These are phyloP conservation scores for Alternaria dauci DNA, from an alignment of 2,329 filamentous ascomycete species.

Conservation along the genomic window DNA sequence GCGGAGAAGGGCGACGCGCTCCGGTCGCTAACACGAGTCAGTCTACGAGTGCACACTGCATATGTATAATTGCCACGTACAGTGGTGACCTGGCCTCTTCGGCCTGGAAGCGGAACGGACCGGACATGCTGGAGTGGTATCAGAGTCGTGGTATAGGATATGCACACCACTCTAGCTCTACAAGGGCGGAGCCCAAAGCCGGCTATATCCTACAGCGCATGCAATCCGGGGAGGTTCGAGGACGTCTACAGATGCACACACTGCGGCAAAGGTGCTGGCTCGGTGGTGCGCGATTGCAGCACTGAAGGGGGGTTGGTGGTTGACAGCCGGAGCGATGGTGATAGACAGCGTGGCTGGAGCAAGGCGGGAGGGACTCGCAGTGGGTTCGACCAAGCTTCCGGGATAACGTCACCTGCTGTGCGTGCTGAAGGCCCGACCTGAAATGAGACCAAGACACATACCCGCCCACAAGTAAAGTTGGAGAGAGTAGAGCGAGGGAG, in stretches of 20 bases:
- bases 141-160: conserved; percentile 1
- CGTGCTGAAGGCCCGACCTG: conserved; percentile 3
- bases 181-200: conserved; percentile 29
- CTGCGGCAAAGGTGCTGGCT: conserved; percentile 1
- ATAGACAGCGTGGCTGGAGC: conserved; percentile 13
- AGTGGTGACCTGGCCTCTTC: conserved; percentile 50
- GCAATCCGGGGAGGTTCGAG: conserved; percentile 11
- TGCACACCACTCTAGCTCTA: conserved; percentile 11
- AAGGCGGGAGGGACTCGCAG: conserved; percentile 6
- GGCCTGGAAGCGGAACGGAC: conserved; percentile 52
- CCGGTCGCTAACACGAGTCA: conserved; percentile 38
- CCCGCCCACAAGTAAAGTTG: not conserved
- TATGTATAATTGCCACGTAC: conserved; percentile 34
- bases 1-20: conserved; percentile 36
- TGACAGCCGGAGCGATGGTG: not conserved
- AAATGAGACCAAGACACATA: not conserved
- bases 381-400: conserved; percentile 19
- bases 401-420: conserved; percentile 22
- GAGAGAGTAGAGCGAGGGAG: not conserved
- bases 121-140: conserved; percentile 44
- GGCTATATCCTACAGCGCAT: conserved; percentile 25
- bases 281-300: conserved; percentile 4
- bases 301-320: not conserved
- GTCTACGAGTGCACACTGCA: conserved; percentile 3
- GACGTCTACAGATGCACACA: not conserved